Percentiles rank a stretch among this genome's conserved stretches.
These are phyloP conservation scores for Lentinus polychrous DNA, from an alignment of 1,284 basidiomycete genomes.

Conservation along the genomic window DNA sequence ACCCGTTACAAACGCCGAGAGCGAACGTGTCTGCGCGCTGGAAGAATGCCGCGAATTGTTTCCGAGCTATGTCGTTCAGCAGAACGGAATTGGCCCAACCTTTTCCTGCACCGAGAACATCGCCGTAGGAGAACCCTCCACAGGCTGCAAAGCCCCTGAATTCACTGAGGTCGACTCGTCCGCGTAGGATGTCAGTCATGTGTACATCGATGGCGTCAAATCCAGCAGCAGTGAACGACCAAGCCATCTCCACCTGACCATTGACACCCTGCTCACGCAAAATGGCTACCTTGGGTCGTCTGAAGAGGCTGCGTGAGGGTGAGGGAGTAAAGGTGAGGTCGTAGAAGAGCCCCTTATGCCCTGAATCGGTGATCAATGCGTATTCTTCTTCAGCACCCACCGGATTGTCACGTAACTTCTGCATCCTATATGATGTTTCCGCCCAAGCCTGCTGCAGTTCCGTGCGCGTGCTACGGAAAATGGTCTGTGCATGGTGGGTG, in stretches of 20 bases:
- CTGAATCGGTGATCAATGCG: constrained; percentile 62
- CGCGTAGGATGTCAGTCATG: constrained; percentile 93
- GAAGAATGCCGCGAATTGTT: constrained; percentile 83
- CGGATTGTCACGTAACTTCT: constrained; percentile 84
- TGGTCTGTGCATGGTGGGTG: constrained; percentile 40
- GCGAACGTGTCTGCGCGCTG: constrained; percentile 76
- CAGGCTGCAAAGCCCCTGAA: constrained; percentile 94
- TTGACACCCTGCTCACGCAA: constrained; percentile 98
- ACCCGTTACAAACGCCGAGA: constrained; percentile 96
- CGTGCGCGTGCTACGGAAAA: constrained; percentile 66
- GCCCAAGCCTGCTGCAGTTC: constrained; percentile 85
- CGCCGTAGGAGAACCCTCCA: constrained; percentile 98
- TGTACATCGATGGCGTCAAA: constrained; percentile 96
- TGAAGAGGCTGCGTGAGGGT: constrained; percentile 29
- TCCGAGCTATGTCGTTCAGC: constrained; percentile 68
- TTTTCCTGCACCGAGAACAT: constrained; percentile 95
- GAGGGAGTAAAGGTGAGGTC: constrained; percentile 62
- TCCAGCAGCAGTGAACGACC: constrained; percentile 90
- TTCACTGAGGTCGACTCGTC: constrained; percentile 50
- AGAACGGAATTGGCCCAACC: constrained; percentile 97
- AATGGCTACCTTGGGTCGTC: constrained; percentile 87
- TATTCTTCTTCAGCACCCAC: constrained; percentile 79
- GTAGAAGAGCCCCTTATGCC: constrained; percentile 69
- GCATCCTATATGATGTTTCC: constrained; percentile 93
- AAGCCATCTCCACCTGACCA: constrained; percentile 98